Evolutionary conservation across 768 basidiomycete species (phyloP), one percentile per base, ranked within the genome.

Genomic region (Roridomyces roridus): DNA sequence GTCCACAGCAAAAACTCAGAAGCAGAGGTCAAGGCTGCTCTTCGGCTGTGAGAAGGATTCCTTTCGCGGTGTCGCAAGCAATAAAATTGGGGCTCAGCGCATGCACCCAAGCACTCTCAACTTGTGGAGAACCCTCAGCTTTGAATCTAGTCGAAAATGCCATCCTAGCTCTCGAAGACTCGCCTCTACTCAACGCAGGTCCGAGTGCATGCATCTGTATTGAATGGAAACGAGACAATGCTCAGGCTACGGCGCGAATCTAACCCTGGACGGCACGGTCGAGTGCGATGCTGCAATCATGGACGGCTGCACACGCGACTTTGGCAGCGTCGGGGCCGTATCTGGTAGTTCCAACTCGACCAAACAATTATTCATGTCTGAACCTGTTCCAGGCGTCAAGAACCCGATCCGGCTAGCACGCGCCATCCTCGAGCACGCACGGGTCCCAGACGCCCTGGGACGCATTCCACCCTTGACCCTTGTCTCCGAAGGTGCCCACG

Each of bases 231-330:
- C 1, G 34, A 47, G 17, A 45, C 39, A 12, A n/a, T 44, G 48
- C 34, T 31, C 57, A 87, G 90, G 91, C 1, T 84, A 80, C 57
- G 91, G 92, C 5, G 91, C 92, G 2, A 94, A 93, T 68, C 74
- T 94, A 42, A 92, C 89, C 0, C 60, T 87, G 4, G 77, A 82
- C n/a, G 91, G 92, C 14, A 75, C 74, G 3, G 91, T 92, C 17
- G 92, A 94, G 72, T 93, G 92, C 63, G 92, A 94, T 63, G 91
- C 92, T 8, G 80, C 89, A 12, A 75, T 93, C 52, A 90, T 91
- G 85, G 81, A 82, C 21, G 71, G 69, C 3, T 40, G 24, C 15
- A 67, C 63, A 31, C 62, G 66, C 34, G 68, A 66, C 40, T 94
- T 89, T 67, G 92, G 90, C 24, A 85, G 87, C 61, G 81, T 87